Evolutionary conservation across 208 protist species (phyloP).

Genomic region (Crithidia mellificae): DNA sequence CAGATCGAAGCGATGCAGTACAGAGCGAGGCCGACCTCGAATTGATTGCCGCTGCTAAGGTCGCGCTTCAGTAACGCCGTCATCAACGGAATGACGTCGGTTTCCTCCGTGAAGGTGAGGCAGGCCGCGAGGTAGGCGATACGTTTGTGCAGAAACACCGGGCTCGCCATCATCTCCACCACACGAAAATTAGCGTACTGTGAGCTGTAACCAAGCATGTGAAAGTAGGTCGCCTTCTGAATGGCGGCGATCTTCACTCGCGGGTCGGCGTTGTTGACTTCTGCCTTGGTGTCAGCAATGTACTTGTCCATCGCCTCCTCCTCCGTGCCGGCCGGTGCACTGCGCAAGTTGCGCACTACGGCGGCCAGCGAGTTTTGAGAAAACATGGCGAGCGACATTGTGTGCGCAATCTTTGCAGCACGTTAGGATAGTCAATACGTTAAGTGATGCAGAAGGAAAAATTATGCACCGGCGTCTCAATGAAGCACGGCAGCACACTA

Average conservation of each 20-base stretch:
- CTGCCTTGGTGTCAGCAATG: conserved; percentile 94
- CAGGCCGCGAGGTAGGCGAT: conserved; percentile 95
- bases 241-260: conserved; percentile 94
- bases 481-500: too few relatives aligned
- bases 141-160: conserved; percentile 84
- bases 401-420: neutral
- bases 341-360: conserved; percentile 95
- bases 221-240: conserved; percentile 97
- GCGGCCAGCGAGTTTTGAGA: conserved; percentile 92
- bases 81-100: conserved; percentile 96
- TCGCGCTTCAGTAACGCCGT: conserved; percentile 98
- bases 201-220: conserved; percentile 98
- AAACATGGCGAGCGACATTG: conserved; percentile 47
- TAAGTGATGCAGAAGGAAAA: too few relatives aligned
- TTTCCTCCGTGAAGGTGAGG: conserved; percentile 94
- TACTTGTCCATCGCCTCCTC: conserved; percentile 89
- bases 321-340: conserved; percentile 84
- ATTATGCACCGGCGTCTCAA: neutral
- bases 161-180: conserved; percentile 95
- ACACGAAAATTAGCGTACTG: conserved; percentile 96
- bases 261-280: conserved; percentile 88
- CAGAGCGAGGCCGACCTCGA: conserved; percentile 95
- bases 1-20: conserved; percentile 96
- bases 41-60: conserved; percentile 93
- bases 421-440: too few relatives aligned